A percentile compares a stretch with the other conserved stretches of the same genome.
These are phyloP conservation scores for Trichoderma hamatum DNA, from an alignment of 2,329 filamentous ascomycete genomes.

Conservation along the genomic window DNA sequence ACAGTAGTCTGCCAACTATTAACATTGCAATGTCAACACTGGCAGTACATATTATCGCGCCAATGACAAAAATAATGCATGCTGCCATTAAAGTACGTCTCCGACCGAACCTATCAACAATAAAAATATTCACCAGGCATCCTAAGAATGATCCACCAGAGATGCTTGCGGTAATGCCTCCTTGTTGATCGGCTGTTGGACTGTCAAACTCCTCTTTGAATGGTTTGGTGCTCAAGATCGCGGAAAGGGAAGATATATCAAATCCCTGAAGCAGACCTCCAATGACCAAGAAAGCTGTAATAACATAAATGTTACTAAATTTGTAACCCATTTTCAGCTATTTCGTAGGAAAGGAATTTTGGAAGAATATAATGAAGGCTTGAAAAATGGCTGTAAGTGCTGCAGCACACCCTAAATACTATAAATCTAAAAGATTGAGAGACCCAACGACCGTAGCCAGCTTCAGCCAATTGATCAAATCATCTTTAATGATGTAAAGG, in stretches of 20 bases:
- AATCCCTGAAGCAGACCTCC: slow-evolving; percentile 12
- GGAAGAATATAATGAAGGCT: background rate
- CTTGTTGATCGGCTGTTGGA: slow-evolving; percentile 16
- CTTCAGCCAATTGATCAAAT: background rate
- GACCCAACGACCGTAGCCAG: background rate
- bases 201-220: slow-evolving; percentile 12
- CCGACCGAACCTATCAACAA: slow-evolving; percentile 9
- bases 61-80: slow-evolving; percentile 2
- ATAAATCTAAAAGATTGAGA: background rate
- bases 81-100: slow-evolving; percentile 8
- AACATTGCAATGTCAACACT: slow-evolving; percentile 17
- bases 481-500: background rate
- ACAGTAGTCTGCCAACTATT: slow-evolving; percentile 16
- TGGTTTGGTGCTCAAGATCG: slow-evolving; percentile 3
- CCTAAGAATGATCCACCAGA: slow-evolving; percentile 15
- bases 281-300: slow-evolving; percentile 14
- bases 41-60: slow-evolving; percentile 7
- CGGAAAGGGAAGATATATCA: slow-evolving; percentile 18
- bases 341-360: background rate
- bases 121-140: slow-evolving; percentile 8
- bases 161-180: slow-evolving; percentile 13
- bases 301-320: slow-evolving; percentile 6
- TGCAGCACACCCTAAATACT: no score
- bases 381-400: background rate
- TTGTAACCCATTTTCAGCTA: background rate